These are phyloP conservation scores for Apiospora pterosperma DNA, from an alignment of 2,329 filamentous ascomycete genomes.

Conservation along the genomic window DNA sequence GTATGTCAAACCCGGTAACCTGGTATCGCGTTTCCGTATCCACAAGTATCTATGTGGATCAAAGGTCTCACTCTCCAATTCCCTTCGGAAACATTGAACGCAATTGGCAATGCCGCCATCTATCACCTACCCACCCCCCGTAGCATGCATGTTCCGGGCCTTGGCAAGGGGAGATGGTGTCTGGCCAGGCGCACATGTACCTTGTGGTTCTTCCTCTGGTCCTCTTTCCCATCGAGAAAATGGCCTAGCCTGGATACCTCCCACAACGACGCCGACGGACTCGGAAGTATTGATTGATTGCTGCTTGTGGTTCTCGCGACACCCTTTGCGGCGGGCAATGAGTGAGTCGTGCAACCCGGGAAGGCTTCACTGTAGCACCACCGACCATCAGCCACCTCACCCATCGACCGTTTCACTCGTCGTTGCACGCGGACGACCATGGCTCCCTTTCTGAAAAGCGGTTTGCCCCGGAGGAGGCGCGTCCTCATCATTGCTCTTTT, in stretches of 20 bases:
- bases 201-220: neutral
- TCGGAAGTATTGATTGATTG: neutral
- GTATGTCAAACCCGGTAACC: neutral
- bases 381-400: neutral
- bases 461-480: neutral
- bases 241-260: neutral
- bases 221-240: neutral
- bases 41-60: neutral
- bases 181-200: neutral
- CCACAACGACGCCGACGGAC: neutral
- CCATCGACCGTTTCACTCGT: neutral
- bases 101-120: conserved; percentile 1
- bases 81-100: neutral
- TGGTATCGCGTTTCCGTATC: neutral
- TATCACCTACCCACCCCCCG: no score
- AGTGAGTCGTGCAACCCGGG: neutral
- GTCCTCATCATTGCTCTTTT: neutral
- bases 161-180: neutral
- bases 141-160: neutral
- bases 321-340: neutral
- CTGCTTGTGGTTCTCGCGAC: neutral
- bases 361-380: neutral
- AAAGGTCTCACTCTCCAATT: neutral
- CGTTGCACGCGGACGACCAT: neutral
- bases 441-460: neutral